A percentile compares a stretch with the other conserved stretches of the same genome.
Evolutionary conservation across 306 rosid species (phyloP).

Genomic region (Pterocarpus macrocarpus): DNA sequence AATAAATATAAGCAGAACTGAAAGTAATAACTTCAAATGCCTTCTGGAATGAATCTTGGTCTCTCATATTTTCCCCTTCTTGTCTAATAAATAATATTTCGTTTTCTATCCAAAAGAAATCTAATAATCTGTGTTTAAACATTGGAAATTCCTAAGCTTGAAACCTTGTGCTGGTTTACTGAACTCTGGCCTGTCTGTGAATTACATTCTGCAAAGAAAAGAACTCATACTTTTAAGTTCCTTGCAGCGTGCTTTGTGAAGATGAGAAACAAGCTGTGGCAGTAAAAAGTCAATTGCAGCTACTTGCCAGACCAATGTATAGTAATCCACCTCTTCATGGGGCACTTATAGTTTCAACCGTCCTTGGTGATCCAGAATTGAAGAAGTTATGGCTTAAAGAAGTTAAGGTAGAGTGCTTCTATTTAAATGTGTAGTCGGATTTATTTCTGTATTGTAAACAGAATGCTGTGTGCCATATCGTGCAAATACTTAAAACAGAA

Average conservation of each 20-base stretch:
- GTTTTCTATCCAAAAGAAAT: background rate
- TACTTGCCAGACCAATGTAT: slow-evolving; percentile 94
- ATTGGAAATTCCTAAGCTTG: slow-evolving; percentile 4
- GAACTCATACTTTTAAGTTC: slow-evolving; percentile 14
- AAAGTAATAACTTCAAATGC: background rate
- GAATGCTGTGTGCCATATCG: background rate
- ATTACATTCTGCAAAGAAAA: slow-evolving; percentile 19
- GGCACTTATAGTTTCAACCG: slow-evolving; percentile 78
- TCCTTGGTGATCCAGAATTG: slow-evolving; percentile 85
- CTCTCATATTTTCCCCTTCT: background rate
- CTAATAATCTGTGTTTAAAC: background rate
- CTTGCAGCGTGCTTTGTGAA: slow-evolving; percentile 85
- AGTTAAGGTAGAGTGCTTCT: slow-evolving; percentile 74
- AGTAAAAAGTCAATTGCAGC: slow-evolving; percentile 94
- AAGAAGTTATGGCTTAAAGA: slow-evolving; percentile 86
- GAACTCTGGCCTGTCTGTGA: slow-evolving; percentile 26
- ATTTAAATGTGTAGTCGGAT: background rate
- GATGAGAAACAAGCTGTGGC: slow-evolving; percentile 93
- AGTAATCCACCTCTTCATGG: slow-evolving; percentile 98
- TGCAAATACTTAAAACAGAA: background rate
- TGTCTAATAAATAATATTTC: background rate
- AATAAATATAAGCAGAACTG: slow-evolving; percentile 27
- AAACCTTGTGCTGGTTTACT: slow-evolving; percentile 17
- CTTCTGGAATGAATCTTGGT: slow-evolving; percentile 16
- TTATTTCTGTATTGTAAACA: slow-evolving; percentile 1